Conservation (phyloP, 306 rosid species). For the Quercus robur region DNA sequence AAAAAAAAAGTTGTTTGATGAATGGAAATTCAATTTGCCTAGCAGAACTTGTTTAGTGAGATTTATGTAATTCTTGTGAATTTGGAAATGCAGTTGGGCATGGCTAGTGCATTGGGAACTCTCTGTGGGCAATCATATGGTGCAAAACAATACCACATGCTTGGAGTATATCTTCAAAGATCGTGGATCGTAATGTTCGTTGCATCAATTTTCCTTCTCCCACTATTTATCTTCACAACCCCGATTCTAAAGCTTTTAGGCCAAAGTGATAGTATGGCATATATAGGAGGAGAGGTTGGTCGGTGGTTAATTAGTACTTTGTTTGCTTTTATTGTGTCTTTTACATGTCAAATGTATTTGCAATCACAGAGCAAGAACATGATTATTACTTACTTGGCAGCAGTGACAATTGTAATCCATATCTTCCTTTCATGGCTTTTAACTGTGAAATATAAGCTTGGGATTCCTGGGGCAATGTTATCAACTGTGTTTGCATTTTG, state of each 20-base stretch:
- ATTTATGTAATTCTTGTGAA: not conserved
- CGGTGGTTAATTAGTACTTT: slow-evolving; percentile 43
- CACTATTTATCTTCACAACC: slow-evolving; percentile 43
- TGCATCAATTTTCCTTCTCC: slow-evolving; percentile 37
- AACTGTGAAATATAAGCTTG: slow-evolving; percentile 44
- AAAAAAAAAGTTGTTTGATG: no score
- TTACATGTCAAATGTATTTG: slow-evolving; percentile 63
- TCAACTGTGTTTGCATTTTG: slow-evolving; percentile 37
- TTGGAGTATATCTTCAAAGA: slow-evolving; percentile 66
- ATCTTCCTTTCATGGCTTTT: slow-evolving; percentile 52
- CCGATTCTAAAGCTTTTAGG: slow-evolving; percentile 48
- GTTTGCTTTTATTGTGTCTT: slow-evolving; percentile 34
- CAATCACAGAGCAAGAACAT: slow-evolving; percentile 64
- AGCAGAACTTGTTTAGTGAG: no score
- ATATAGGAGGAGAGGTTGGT: slow-evolving; percentile 45
- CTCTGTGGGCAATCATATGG: slow-evolving; percentile 71
- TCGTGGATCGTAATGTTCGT: slow-evolving; percentile 55
- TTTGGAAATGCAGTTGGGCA: slow-evolving; percentile 45
- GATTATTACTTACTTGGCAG: slow-evolving; percentile 50
- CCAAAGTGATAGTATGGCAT: slow-evolving; percentile 36
- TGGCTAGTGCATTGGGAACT: slow-evolving; percentile 72
- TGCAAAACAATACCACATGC: slow-evolving; percentile 51
- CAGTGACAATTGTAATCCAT: slow-evolving; percentile 40
- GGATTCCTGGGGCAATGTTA: slow-evolving; percentile 54
- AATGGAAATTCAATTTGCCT: no score